phyloP scores from a whole-genome alignment of 2,329 filamentous ascomycete species.

The Chrysoporthe cubensis region DNA sequence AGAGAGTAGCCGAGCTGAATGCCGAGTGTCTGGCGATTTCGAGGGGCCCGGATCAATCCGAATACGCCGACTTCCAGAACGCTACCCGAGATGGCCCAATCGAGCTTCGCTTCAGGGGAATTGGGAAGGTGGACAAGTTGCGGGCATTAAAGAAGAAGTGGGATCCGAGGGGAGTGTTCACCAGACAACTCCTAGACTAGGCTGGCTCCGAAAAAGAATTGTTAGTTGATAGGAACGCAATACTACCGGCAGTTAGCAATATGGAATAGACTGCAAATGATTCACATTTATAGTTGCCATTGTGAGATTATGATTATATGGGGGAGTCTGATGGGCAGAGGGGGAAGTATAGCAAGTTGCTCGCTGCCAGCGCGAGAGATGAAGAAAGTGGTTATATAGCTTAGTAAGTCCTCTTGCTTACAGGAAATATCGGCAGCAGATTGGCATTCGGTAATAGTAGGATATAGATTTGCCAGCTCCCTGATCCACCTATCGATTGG shows the following conservation, averaged over 20 bases:
- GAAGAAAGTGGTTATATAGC: too few species aligned
- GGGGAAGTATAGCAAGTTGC: too few species aligned
- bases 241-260: background rate
- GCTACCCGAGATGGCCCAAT: conserved; percentile 28
- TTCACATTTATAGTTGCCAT: background rate
- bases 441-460: too few species aligned
- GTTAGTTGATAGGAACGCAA: background rate
- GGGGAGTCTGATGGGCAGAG: too few species aligned
- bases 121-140: conserved; percentile 20
- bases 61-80: conserved; percentile 30
- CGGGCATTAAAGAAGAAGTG: conserved; percentile 14
- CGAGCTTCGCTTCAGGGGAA: conserved; percentile 30
- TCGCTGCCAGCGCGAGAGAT: too few species aligned
- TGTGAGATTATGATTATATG: too few species aligned
- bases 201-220: background rate
- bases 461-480: too few species aligned
- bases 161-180: conserved; percentile 34
- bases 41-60: conserved; percentile 22
- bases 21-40: conserved; percentile 27
- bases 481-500: too few species aligned
- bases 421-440: too few species aligned
- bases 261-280: background rate
- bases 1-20: conserved; percentile 29
- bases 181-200: conserved; percentile 18
- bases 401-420: too few species aligned